A percentile compares a stretch with the other conserved stretches of the same genome.
Evolutionary conservation across 2,329 filamentous ascomycete species (phyloP).

Genomic region (Biscogniauxia sp.): DNA sequence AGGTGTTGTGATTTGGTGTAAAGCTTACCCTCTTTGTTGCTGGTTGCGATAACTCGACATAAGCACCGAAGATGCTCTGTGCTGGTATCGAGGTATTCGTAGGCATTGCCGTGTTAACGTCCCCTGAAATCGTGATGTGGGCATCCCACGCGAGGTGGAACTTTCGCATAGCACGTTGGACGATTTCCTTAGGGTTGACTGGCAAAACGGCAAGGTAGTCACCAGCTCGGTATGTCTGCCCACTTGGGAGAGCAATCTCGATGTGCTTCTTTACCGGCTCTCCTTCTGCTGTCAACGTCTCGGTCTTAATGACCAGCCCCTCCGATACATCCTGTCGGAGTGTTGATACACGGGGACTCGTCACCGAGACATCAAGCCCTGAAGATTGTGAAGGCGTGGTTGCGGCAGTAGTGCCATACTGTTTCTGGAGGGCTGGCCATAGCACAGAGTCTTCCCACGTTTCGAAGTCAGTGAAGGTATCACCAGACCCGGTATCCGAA

Average conservation of each 20-base stretch:
- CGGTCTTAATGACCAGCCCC: constrained; percentile 55
- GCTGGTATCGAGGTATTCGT: constrained; percentile 57
- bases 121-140: constrained; percentile 58
- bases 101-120: constrained; percentile 52
- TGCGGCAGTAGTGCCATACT: constrained; percentile 24
- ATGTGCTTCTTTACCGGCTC: constrained; percentile 62
- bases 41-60: constrained; percentile 71
- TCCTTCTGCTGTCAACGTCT: constrained; percentile 47
- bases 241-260: constrained; percentile 64
- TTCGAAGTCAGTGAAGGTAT: constrained; percentile 58
- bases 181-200: constrained; percentile 61
- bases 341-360: constrained; percentile 52
- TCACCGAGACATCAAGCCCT: constrained; percentile 48
- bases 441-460: constrained; percentile 54
- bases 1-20: background rate
- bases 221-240: constrained; percentile 65
- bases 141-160: constrained; percentile 71
- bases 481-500: constrained; percentile 51
- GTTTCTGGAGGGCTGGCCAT: constrained; percentile 47
- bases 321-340: constrained; percentile 64
- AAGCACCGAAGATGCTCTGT: constrained; percentile 62
- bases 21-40: constrained; percentile 63
- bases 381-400: constrained; percentile 17
- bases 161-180: constrained; percentile 61
- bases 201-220: constrained; percentile 77